phyloP scores from a whole-genome alignment of 78 protist species.

The Pigoraptor vietnamica region DNA sequence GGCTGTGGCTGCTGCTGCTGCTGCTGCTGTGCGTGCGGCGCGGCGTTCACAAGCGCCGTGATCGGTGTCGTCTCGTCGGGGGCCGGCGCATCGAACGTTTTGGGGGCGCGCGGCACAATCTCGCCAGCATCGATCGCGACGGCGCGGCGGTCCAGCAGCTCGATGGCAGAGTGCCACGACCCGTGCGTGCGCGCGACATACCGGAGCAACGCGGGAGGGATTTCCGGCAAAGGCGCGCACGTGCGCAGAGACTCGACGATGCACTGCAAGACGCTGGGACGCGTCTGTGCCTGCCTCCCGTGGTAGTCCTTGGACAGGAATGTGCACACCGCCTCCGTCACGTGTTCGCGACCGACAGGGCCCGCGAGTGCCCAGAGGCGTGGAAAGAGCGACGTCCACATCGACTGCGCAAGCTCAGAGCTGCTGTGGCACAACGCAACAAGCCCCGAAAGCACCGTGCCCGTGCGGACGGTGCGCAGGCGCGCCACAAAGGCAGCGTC shows the following conservation, averaged over 20 bases:
- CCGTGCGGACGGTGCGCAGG: not conserved
- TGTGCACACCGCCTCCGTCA: not conserved
- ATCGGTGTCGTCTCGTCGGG: not conserved
- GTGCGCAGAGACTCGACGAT: slow-evolving; percentile 39
- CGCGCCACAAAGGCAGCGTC: not conserved
- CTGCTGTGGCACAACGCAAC: not conserved
- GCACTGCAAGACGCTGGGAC: slow-evolving; percentile 48
- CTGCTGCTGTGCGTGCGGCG: not conserved
- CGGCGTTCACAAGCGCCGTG: not conserved
- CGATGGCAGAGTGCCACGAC: slow-evolving; percentile 50
- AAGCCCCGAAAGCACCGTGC: not conserved
- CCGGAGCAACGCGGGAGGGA: slow-evolving; percentile 49
- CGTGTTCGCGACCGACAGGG: not conserved
- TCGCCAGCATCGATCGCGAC: not conserved
- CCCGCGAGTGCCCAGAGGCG: not conserved
- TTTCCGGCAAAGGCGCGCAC: slow-evolving; percentile 51
- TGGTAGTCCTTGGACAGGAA: not conserved
- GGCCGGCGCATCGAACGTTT: not conserved
- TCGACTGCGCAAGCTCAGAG: not conserved
- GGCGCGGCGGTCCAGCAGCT: slow-evolving; percentile 34
- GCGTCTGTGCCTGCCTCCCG: not conserved
- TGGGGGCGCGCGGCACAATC: not conserved
- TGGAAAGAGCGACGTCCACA: not conserved
- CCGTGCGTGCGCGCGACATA: slow-evolving; percentile 53
- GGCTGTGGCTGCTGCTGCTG: not conserved